Evolutionary conservation across 2,329 filamentous ascomycete genomes (phyloP).

Genomic region (Sphaerulina vaccinii): DNA sequence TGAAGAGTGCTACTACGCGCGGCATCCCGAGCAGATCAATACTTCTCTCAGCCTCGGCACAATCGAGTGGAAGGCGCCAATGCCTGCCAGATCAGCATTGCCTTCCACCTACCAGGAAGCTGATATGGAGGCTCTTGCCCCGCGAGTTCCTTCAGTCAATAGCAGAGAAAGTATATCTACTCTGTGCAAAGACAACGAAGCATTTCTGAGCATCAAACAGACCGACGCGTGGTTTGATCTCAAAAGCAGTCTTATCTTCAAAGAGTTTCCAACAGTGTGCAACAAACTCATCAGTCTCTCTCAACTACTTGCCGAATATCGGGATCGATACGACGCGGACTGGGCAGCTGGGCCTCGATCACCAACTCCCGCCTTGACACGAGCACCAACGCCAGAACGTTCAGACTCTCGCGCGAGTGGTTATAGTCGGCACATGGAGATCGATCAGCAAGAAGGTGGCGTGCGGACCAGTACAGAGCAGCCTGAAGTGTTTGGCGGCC

Average conservation of each 20-base stretch:
- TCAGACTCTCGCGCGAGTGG: conserved; percentile 14
- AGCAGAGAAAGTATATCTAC: conserved; percentile 51
- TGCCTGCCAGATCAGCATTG: conserved; percentile 44
- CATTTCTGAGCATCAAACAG: conserved; percentile 48
- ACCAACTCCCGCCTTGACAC: conserved; percentile 21
- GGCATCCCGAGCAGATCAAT: conserved; percentile 47
- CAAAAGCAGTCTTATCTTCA: conserved; percentile 52
- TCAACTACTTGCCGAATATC: conserved; percentile 35
- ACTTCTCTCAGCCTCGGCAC: conserved; percentile 46
- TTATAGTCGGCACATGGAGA: conserved; percentile 4
- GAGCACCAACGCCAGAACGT: conserved; percentile 21
- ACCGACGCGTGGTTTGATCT: conserved; percentile 52
- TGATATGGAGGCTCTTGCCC: conserved; percentile 44
- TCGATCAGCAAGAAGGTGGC: conserved; percentile 2
- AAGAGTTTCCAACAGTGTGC: conserved; percentile 45
- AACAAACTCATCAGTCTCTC: conserved; percentile 44
- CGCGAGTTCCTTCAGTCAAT: conserved; percentile 37
- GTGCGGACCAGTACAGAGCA: conserved; percentile 5
- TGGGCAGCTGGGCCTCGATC: conserved; percentile 22
- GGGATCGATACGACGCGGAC: conserved; percentile 23
- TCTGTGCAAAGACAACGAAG: conserved; percentile 49
- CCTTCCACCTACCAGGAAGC: conserved; percentile 46
- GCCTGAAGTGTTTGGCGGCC: conserved; percentile 8
- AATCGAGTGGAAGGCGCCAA: conserved; percentile 46
- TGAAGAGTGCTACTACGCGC: conserved; percentile 45